Percentiles rank a stretch among this genome's conserved stretches.
These are phyloP conservation scores for Eucommia ulmoides DNA, from an alignment of 257 asterid genomes.

Conservation along the genomic window DNA sequence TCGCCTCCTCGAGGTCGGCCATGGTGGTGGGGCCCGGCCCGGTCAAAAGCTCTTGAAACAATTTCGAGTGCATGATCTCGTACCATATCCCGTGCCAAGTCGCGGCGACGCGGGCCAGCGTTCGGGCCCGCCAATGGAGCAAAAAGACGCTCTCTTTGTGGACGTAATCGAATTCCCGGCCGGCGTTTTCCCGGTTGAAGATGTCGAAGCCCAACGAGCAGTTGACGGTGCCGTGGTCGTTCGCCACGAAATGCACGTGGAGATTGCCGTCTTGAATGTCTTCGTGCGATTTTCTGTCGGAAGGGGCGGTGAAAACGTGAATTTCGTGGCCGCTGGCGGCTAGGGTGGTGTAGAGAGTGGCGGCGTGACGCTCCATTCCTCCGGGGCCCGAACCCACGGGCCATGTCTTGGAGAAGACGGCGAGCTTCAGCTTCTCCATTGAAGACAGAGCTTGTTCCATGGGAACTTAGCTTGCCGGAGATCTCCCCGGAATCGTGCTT, in stretches of 20 bases:
- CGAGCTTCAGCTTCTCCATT: slow-evolving; percentile 11
- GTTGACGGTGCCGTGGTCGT: slow-evolving; percentile 13
- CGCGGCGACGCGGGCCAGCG: slow-evolving; percentile 15
- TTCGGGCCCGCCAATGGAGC: slow-evolving; percentile 17
- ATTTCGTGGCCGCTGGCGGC: slow-evolving; percentile 14
- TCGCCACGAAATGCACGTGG: slow-evolving; percentile 13
- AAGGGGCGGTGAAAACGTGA: slow-evolving; percentile 17
- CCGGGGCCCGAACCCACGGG: slow-evolving; percentile 18
- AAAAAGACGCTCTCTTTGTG: slow-evolving; percentile 12
- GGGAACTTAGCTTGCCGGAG: slow-evolving; percentile 12
- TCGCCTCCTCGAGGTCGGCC: slow-evolving; percentile 20
- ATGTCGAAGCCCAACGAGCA: slow-evolving; percentile 12
- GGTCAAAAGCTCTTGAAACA: slow-evolving; percentile 10
- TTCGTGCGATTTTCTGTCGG: slow-evolving; percentile 7
- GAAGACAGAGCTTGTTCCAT: slow-evolving; percentile 19
- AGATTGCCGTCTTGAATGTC: slow-evolving; percentile 7
- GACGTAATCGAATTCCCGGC: slow-evolving; percentile 9
- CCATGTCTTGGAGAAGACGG: slow-evolving; percentile 20
- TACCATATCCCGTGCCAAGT: slow-evolving; percentile 26
- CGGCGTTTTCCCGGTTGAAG: slow-evolving; percentile 5
- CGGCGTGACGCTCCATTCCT: slow-evolving; percentile 22
- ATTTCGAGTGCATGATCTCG: slow-evolving; percentile 20
- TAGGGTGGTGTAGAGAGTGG: slow-evolving; percentile 11
- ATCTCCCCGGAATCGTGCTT: slow-evolving; percentile 1
- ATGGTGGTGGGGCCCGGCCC: too few relatives aligned